A percentile compares a stretch with the other conserved stretches of the same genome.
Evolutionary conservation across 352 stramenopile species (phyloP).

Genomic region (Blastocystis sp.): DNA sequence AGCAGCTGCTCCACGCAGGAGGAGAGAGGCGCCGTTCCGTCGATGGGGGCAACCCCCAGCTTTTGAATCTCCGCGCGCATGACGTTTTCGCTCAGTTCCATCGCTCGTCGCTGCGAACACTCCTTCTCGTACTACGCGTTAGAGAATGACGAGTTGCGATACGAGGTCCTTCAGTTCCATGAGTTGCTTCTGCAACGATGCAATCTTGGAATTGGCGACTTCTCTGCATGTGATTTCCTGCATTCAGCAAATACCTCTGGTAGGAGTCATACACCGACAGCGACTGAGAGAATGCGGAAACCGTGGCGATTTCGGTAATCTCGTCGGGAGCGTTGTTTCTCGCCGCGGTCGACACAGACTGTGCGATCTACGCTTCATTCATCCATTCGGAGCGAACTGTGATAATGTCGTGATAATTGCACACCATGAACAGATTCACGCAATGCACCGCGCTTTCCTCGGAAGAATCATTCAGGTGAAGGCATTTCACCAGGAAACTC

Average conservation of each 20-base stretch:
- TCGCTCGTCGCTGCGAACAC: background rate
- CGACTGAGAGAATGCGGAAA: background rate
- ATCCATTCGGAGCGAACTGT: background rate
- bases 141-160: background rate
- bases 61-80: background rate
- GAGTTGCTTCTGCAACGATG: background rate
- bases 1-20: background rate
- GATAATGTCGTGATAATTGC: background rate
- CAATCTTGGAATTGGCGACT: background rate
- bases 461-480: background rate
- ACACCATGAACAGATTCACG: background rate
- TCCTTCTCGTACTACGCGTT: background rate
- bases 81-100: too few species aligned
- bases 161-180: background rate
- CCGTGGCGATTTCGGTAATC: background rate
- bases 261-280: background rate
- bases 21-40: background rate
- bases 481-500: background rate
- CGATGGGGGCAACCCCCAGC: background rate
- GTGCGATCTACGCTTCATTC: background rate
- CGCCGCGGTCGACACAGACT: background rate
- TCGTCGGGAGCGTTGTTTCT: background rate
- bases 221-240: background rate
- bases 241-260: background rate
- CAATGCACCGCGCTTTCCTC: slow-evolving; percentile 1